phyloP scores from a whole-genome alignment of 2,329 filamentous ascomycete species.

The Aspergillus aculeatus region DNA sequence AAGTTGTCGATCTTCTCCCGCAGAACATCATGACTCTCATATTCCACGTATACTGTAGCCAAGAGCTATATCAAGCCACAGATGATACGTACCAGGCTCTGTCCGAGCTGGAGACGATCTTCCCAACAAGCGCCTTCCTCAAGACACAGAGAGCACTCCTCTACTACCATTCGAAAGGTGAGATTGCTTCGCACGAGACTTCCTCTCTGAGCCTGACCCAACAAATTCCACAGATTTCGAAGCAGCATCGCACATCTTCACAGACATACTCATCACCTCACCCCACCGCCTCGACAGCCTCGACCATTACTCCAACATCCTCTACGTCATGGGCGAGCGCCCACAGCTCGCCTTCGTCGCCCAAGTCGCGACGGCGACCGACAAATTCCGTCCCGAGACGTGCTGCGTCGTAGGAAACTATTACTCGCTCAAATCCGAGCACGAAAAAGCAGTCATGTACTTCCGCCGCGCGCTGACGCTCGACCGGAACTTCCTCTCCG shows the following conservation, averaged over 20 bases:
- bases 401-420: conserved; percentile 98
- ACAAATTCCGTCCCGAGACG: conserved; percentile 95
- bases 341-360: conserved; percentile 91
- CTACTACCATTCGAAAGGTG: conserved; percentile 79
- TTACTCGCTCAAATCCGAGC: conserved; percentile 88
- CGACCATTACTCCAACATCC: conserved; percentile 95
- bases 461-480: conserved; percentile 89
- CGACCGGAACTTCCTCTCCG: conserved; percentile 85
- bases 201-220: conserved; percentile 8
- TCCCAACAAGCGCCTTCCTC: conserved; percentile 84
- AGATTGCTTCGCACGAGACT: not conserved
- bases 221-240: conserved; percentile 54
- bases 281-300: conserved; percentile 78
- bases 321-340: conserved; percentile 85
- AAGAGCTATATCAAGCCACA: conserved; percentile 87
- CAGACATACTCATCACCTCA: conserved; percentile 65
- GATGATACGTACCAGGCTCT: conserved; percentile 72
- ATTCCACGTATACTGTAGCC: conserved; percentile 85
- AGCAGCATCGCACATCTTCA: conserved; percentile 61
- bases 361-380: conserved; percentile 83
- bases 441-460: conserved; percentile 97
- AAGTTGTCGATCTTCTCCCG: conserved; percentile 70
- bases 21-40: conserved; percentile 91
- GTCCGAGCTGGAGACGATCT: conserved; percentile 75
- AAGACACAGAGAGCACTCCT: conserved; percentile 86